Percentiles rank a stretch among this genome's conserved stretches.
Conservation (phyloP, 768 basidiomycete genomes). For the Boletales sp. region DNA sequence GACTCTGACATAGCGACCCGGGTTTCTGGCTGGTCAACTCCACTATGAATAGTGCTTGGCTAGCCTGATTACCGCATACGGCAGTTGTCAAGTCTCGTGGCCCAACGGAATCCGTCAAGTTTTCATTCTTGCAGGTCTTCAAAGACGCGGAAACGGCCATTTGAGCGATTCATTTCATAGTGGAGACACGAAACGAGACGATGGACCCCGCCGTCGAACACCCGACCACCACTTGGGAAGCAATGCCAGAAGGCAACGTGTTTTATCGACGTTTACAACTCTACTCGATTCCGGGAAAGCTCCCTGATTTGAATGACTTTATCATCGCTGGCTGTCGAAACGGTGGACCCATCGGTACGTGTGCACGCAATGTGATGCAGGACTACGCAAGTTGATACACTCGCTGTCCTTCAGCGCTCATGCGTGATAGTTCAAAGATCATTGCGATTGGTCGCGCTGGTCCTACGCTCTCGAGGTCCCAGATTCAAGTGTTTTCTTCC, state of each 20-base stretch:
- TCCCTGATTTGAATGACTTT: constrained; percentile 77
- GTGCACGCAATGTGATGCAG: not conserved
- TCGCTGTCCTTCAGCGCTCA: constrained; percentile 55
- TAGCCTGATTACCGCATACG: not conserved
- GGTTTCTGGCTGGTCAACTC: too few relatives aligned
- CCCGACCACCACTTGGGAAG: constrained; percentile 83
- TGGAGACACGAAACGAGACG: not conserved
- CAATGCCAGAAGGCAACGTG: constrained; percentile 81
- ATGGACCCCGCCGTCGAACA: constrained; percentile 53
- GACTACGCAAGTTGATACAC: constrained; percentile 2
- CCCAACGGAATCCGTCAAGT: too few relatives aligned
- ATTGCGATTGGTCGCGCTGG: constrained; percentile 63
- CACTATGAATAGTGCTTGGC: too few relatives aligned
- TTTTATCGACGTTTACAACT: constrained; percentile 87
- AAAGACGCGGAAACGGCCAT: too few relatives aligned
- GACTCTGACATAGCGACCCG: too few relatives aligned
- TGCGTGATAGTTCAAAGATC: constrained; percentile 81
- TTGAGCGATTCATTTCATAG: not conserved
- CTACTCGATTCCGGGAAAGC: constrained; percentile 77
- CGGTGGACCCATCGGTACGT: constrained; percentile 85
- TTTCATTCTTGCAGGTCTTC: too few relatives aligned
- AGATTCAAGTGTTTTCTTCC: constrained; percentile 85
- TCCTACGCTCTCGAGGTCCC: constrained; percentile 62
- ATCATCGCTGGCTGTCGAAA: constrained; percentile 77
- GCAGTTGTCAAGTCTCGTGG: not conserved